Evolutionary conservation across 352 stramenopile species (phyloP).

Genomic region (Phytopythium mirpurense): DNA sequence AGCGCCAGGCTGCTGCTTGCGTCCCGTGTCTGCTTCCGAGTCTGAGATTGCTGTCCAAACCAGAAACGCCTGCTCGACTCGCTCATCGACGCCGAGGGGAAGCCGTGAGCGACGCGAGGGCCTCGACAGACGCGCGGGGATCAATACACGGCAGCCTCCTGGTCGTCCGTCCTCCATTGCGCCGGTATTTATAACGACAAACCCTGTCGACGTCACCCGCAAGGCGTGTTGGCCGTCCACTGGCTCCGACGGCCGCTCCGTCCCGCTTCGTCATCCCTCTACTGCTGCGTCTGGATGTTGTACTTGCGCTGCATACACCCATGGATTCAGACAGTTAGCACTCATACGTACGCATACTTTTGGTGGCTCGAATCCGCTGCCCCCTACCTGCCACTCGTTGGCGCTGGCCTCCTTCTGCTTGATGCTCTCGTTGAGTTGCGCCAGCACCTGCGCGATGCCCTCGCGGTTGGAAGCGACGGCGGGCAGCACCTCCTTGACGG

Average conservation of each 20-base stretch:
- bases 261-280: not conserved
- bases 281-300: slow-evolving; percentile 83
- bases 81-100: slow-evolving; percentile 30
- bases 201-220: not conserved
- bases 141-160: slow-evolving; percentile 18
- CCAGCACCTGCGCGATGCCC: slow-evolving; percentile 69
- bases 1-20: no score
- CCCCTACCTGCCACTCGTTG: slow-evolving; percentile 80
- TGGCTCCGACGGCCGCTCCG: not conserved
- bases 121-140: slow-evolving; percentile 8
- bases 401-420: slow-evolving; percentile 80
- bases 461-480: slow-evolving; percentile 84
- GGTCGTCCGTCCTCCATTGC: not conserved
- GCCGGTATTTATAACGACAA: slow-evolving; percentile 2
- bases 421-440: slow-evolving; percentile 70
- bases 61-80: slow-evolving; percentile 56
- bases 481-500: slow-evolving; percentile 93
- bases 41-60: no score
- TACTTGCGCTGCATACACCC: slow-evolving; percentile 57
- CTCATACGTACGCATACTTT: not conserved
- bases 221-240: not conserved
- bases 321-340: no score
- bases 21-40: no score
- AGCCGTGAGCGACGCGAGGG: slow-evolving; percentile 13
- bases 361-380: no score